Evolutionary conservation across 2,329 filamentous ascomycete genomes (phyloP).

Genomic region (Alternaria postmessia): DNA sequence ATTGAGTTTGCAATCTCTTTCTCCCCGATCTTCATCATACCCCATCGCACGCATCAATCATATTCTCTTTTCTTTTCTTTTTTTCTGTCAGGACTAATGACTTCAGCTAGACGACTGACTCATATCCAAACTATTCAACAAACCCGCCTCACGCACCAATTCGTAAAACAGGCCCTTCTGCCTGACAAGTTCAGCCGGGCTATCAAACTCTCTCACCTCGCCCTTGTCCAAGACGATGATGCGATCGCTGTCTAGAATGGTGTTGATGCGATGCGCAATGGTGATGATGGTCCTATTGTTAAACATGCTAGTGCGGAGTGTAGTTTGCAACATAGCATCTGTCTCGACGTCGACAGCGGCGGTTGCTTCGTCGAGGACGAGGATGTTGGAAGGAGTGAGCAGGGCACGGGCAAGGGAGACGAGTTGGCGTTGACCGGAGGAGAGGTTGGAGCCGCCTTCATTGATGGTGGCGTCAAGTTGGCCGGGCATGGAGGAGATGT

Average conservation of each 20-base stretch:
- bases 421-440: conserved; percentile 92
- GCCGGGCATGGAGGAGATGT: conserved; percentile 85
- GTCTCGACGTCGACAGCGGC: conserved; percentile 75
- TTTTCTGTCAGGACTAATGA: neutral
- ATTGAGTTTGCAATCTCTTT: neutral
- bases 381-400: conserved; percentile 93
- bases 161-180: conserved; percentile 84
- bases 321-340: conserved; percentile 70
- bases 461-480: conserved; percentile 89
- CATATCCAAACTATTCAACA: conserved; percentile 57
- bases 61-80: too few species aligned
- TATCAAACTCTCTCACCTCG: conserved; percentile 90
- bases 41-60: neutral
- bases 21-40: accelerated
- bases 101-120: neutral
- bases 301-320: conserved; percentile 73
- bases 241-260: conserved; percentile 86
- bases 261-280: conserved; percentile 97
- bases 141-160: conserved; percentile 87
- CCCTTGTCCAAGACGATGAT: conserved; percentile 94
- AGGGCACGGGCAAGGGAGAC: conserved; percentile 92
- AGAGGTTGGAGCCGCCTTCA: conserved; percentile 97
- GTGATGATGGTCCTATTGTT: conserved; percentile 96
- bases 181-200: conserved; percentile 78
- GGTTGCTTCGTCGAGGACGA: conserved; percentile 96